Evolutionary conservation across 2,329 filamentous ascomycete genomes (phyloP), one percentile per base, ranked within the genome.

Genomic region (Eutypella sp.): DNA sequence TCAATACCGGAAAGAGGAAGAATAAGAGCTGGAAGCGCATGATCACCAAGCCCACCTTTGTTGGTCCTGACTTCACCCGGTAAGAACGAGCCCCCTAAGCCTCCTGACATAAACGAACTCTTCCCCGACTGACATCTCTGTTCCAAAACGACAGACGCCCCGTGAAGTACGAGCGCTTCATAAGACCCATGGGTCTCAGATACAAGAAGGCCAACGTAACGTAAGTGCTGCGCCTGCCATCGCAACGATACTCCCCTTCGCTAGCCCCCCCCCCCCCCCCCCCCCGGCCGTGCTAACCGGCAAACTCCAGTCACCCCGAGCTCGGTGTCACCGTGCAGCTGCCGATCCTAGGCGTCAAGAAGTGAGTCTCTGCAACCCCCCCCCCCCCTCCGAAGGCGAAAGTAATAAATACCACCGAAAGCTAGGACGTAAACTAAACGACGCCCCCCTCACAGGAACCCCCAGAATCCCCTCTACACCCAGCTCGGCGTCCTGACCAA

Each of bases 1-100:
- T 97, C 61, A 90, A 90, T 73, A 97, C 92, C 25, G 92, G 93
- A 59, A 95, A 95, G 81, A 96, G 96, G 78, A 89, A 85, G 2
- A 90, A 53, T 80, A 95, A 93, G 77, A 76, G 76, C 47, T 79
- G 84, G 84, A 87, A 87, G 72, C 70, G 83, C 29, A 84, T 84
- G 75, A 75, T 82, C 51, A 81, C 75, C 24, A 79, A 80, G 70
- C 85, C 86, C 9, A 90, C 89, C 0, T 97, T 97, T 66, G 92
- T 97, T 19, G 92, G 91, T 0, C 82, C 81, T 27, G 90, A 95
- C 58, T 96, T 96, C 67, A 96, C 91, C 3, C 76, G 90, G 62
- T 37, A 43, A 31, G 25, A 15, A 22, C 19, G 13, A 39, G 36
- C 5, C 20, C 13, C 20, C 23, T 19, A 27, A 31, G 18, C 34